Evolutionary conservation across 495 filamentous ascomycete species (phyloP), one percentile per base, ranked within the genome.

Genomic region (Pyrenopolyporus hunteri): DNA sequence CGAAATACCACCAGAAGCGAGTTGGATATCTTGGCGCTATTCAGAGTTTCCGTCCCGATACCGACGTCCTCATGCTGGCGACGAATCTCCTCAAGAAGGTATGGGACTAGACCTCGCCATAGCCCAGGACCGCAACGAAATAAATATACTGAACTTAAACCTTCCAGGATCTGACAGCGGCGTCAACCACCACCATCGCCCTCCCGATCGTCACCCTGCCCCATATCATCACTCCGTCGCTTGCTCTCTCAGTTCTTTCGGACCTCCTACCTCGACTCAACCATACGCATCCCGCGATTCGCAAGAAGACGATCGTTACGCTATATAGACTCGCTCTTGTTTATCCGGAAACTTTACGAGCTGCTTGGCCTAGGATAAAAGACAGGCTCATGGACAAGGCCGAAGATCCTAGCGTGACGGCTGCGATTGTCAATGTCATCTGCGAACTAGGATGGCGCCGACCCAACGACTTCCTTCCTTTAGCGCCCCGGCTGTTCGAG

Each of bases 41-140:
- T 14, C 94, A 98, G 77, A 98, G 90, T 77, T 98, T 97, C 69
- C 86, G 93, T 11, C 82, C 91, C 2, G 93, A 98, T 64, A 98
- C 94, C 11, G 94, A 98, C 68, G 94, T 98, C 14, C 78, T 98
- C 66, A 97, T 98, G 94, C 79, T 98, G 67, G 93, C 93, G 14
- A 97, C 95, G 37, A 98, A 98, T 73, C 79, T 96, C 63, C 73
- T 98, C 67, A 98, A 98, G 78, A 98, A 98, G 86, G 90, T 91
- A 69, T 29, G 48, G 16, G 25, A 8, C 26, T 17, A 23, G 13
- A 11, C 6, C 8, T 32, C 16, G 16, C 3, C 8, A 33, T 17
- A 32, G 10, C 52, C 8, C 37, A 47, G 17, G 43, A 10, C 29
- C 56, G 37, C 16, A 39, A 37, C 19, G 26, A 39, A 8, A 35